Evolutionary conservation across 164 flowering plant species (phyloP), one percentile per base, ranked within the genome.

Genomic region (Stephania japonica): DNA sequence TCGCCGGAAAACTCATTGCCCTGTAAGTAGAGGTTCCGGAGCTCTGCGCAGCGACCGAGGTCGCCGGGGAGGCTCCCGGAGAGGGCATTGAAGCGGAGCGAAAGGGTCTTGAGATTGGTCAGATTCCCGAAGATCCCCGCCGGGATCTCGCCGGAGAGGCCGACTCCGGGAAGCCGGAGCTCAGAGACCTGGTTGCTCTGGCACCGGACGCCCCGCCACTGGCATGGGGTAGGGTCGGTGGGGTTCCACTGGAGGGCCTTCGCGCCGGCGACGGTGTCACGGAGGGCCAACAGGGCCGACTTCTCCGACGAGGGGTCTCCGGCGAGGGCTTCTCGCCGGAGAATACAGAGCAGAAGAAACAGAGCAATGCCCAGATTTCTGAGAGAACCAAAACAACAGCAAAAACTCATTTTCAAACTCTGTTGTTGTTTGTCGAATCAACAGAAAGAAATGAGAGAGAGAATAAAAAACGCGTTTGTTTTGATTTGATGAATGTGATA

Each of bases 101-200:
- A 86, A 72, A 93, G 82, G 8, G 87, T 84, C 1, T 78, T 85
- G 14, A 93, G 85, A 0, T 24, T n/a, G 0, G 93, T 87, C 16
- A 93, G 81, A 75, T 87, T 90, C 6, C 85, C 85, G 80, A 93
- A 32, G 38, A 83, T 62, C 10, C 83, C 83, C 6, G 53, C 1
- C 4, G 98, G 94, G 10, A 91, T 71, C n/a, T 44, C 3, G 42
- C 97, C 97, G 69, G 83, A 73, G 71, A 92, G 88, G 0, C 81
- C 80, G 7, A 49, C 59, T 7, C 87, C 98, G 70, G 98, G 98
- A 12, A 93, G 87, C n/a, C 85, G 89, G 49, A 93, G 83, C 50
- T 1, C 83, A 6, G 77, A 62, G 42, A 93, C 91, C 11, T 83
- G 82, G 69, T 75, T 72, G 47, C 63, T 24, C 43, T 82, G 76